Conservation (phyloP, 306 rosid genomes). For the Cicer arietinum region DNA sequence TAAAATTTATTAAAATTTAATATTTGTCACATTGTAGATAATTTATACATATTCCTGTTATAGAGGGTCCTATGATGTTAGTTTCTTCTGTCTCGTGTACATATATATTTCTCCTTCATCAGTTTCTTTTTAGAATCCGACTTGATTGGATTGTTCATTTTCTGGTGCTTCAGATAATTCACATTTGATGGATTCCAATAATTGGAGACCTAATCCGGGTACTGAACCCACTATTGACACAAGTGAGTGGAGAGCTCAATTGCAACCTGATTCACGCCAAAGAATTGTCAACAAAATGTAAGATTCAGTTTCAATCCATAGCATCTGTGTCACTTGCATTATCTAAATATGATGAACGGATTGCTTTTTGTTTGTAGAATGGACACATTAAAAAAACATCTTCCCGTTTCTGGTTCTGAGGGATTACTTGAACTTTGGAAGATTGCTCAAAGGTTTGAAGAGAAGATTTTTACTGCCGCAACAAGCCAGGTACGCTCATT, state of each 20-base stretch:
- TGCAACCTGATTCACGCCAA: slow-evolving; percentile 54
- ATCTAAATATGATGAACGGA: neutral
- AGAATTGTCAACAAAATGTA: slow-evolving; percentile 63
- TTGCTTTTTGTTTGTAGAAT: slow-evolving; percentile 54
- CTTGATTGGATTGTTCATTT: slow-evolving; percentile 23
- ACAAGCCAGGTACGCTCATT: slow-evolving; percentile 63
- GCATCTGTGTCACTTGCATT: slow-evolving; percentile 10
- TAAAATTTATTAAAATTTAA: neutral
- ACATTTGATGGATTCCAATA: slow-evolving; percentile 50
- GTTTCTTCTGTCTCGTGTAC: neutral
- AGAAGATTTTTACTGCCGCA: slow-evolving; percentile 68
- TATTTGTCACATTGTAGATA: slow-evolving; percentile 4
- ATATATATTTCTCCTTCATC: neutral
- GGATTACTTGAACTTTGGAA: slow-evolving; percentile 66
- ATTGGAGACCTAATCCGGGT: slow-evolving; percentile 56
- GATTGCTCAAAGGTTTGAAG: slow-evolving; percentile 86
- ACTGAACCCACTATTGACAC: slow-evolving; percentile 49
- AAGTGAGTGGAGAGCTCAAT: slow-evolving; percentile 60
- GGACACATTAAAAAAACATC: slow-evolving; percentile 73
- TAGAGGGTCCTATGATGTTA: neutral
- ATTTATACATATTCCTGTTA: slow-evolving; percentile 2
- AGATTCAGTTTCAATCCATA: slow-evolving; percentile 35
- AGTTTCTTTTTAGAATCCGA: slow-evolving; percentile 29
- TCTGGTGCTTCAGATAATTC: slow-evolving; percentile 29
- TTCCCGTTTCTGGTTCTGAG: slow-evolving; percentile 65